Conservation (phyloP, 176 grass and related monocot species). For the Avena insularis region DNA sequence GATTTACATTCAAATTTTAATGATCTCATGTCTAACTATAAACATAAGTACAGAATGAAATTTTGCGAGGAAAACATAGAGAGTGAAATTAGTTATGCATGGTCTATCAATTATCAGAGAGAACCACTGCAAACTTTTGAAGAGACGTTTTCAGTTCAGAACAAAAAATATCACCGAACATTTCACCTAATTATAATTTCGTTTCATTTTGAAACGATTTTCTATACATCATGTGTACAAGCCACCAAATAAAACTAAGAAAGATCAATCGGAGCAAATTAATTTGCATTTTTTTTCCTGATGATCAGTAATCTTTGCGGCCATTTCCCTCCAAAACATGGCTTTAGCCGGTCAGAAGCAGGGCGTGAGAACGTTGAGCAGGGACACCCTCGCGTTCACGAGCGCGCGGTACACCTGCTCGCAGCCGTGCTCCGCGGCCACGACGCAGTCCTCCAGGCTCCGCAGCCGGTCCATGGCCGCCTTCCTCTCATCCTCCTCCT, state of each 20-base stretch:
- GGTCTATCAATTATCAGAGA: neutral
- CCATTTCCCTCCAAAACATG: conserved; percentile 10
- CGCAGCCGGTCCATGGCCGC: conserved; percentile 55
- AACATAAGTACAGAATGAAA: neutral
- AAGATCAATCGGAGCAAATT: neutral
- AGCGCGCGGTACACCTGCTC: conserved; percentile 68
- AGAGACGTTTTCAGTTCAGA: neutral
- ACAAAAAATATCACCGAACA: neutral
- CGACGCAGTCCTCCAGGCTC: conserved; percentile 55
- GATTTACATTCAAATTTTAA: no score
- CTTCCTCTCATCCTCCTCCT: conserved; percentile 62
- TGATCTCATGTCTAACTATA: no score
- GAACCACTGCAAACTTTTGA: neutral
- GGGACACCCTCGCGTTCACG: conserved; percentile 64
- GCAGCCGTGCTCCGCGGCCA: conserved; percentile 60
- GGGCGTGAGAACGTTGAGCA: conserved; percentile 67
- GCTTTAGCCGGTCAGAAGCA: conserved; percentile 43
- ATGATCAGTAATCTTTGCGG: neutral
- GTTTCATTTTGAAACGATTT: conserved; percentile 29
- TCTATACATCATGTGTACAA: conserved; percentile 39
- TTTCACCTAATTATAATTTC: conserved; percentile 29
- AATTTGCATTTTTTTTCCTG: neutral
- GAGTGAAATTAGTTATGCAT: neutral
- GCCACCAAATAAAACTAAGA: neutral
- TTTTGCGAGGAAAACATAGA: neutral